A percentile compares a stretch with the other conserved stretches of the same genome.
Conservation (phyloP, 495 filamentous ascomycete genomes). For the Aspergillus coremiiformis region DNA sequence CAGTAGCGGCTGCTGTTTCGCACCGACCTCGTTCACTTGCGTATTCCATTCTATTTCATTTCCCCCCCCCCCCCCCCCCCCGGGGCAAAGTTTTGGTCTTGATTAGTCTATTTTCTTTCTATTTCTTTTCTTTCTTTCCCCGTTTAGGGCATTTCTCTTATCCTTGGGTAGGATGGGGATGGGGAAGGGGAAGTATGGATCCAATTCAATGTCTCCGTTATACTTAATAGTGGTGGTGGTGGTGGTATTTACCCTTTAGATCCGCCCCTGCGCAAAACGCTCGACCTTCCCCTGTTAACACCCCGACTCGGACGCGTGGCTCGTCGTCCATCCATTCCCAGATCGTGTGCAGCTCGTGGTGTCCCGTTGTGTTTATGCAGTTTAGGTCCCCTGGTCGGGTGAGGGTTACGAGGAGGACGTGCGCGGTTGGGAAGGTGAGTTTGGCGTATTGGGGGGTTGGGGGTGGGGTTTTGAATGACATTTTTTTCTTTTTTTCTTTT, state of each 20-base stretch:
- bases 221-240: too few relatives aligned
- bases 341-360: conserved; percentile 45
- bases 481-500: conserved; percentile 4
- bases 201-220: too few relatives aligned
- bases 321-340: conserved; percentile 53
- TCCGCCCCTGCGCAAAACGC: conserved; percentile 57
- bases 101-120: too few relatives aligned
- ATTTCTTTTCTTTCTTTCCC: too few relatives aligned
- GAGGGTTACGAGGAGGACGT: conserved; percentile 44
- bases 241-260: conserved; percentile 40
- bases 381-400: conserved; percentile 41
- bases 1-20: neutral
- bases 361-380: conserved; percentile 43
- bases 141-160: too few relatives aligned
- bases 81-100: too few relatives aligned
- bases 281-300: conserved; percentile 49
- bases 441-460: conserved; percentile 30
- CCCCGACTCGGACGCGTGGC: conserved; percentile 45
- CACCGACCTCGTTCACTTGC: conserved; percentile 6
- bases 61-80: too few relatives aligned
- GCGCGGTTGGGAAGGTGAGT: conserved; percentile 41
- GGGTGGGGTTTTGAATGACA: conserved; percentile 29
- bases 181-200: too few relatives aligned
- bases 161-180: too few relatives aligned
- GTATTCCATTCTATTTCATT: conserved; percentile 34